Conservation (phyloP, 2,329 filamentous ascomycete species). For the Purpureocillium lavendulum region DNA sequence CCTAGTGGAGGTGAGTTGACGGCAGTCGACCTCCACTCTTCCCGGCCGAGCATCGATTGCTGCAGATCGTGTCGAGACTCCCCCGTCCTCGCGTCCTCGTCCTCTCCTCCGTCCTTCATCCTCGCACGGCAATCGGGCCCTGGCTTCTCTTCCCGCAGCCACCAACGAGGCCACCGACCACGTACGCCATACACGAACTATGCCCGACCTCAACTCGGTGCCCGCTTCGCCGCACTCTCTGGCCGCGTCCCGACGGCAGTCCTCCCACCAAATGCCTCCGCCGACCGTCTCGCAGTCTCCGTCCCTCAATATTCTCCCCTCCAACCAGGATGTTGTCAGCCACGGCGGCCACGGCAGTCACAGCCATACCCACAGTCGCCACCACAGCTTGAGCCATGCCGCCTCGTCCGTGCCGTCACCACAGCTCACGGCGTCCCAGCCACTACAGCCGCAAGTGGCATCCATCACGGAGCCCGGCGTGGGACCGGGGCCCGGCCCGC, state of each 20-base stretch:
- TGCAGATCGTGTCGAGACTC: no score
- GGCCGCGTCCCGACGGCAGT: conserved; percentile 32
- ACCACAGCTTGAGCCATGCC: conserved; percentile 9
- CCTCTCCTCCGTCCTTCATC: no score
- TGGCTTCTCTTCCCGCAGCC: no score
- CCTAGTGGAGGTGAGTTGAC: no score
- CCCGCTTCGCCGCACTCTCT: conserved; percentile 40
- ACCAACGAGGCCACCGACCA: neutral
- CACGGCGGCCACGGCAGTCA: conserved; percentile 5
- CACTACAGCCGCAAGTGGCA: conserved; percentile 20
- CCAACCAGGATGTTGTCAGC: conserved; percentile 43
- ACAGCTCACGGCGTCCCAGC: conserved; percentile 8
- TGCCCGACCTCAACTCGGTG: conserved; percentile 50
- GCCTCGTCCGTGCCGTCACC: conserved; percentile 22
- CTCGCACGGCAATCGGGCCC: no score
- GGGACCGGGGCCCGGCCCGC: conserved; percentile 56
- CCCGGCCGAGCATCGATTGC: no score
- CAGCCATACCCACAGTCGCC: conserved; percentile 6
- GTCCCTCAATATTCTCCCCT: conserved; percentile 48
- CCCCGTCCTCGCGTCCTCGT: no score
- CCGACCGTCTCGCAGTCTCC: conserved; percentile 28
- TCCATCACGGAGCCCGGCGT: conserved; percentile 32
- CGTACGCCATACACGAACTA: conserved; percentile 12
- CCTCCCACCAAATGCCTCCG: conserved; percentile 34
- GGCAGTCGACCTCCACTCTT: no score